phyloP scores from a whole-genome alignment of 441 rosid genomes.

The Syzygium syzygioides region DNA sequence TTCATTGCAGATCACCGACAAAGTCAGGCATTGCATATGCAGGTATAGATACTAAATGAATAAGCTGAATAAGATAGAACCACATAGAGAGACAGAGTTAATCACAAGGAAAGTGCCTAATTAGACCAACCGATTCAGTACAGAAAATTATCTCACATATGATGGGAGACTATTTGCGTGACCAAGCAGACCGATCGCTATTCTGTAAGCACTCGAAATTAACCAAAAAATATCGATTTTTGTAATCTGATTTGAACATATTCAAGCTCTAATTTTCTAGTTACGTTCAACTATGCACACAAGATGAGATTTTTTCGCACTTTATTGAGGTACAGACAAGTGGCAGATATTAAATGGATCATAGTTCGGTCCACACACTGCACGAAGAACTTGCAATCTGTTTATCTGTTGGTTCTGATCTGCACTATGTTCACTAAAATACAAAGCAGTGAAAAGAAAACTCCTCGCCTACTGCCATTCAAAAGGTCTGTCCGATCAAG shows the following conservation, averaged over 20 bases:
- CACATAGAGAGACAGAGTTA: background rate
- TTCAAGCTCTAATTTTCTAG: background rate
- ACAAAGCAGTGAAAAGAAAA: background rate
- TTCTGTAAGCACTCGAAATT: background rate
- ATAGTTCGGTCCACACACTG: background rate
- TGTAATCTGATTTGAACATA: background rate
- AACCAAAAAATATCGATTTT: background rate
- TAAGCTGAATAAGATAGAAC: background rate
- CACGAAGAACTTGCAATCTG: background rate
- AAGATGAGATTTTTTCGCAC: background rate
- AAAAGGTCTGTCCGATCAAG: background rate
- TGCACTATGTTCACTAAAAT: background rate
- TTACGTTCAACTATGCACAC: background rate
- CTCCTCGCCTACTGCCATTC: background rate
- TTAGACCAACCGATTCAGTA: background rate
- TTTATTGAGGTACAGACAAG: background rate
- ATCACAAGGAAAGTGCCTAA: background rate
- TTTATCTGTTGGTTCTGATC: background rate
- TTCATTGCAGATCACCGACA: background rate
- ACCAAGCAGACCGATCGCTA: background rate
- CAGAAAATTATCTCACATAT: background rate
- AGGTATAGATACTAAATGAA: background rate
- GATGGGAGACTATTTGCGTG: background rate
- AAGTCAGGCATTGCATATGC: background rate
- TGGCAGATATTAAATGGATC: background rate